Evolutionary conservation across 352 stramenopile species (phyloP).

Genomic region (Phytophthora europaea): DNA sequence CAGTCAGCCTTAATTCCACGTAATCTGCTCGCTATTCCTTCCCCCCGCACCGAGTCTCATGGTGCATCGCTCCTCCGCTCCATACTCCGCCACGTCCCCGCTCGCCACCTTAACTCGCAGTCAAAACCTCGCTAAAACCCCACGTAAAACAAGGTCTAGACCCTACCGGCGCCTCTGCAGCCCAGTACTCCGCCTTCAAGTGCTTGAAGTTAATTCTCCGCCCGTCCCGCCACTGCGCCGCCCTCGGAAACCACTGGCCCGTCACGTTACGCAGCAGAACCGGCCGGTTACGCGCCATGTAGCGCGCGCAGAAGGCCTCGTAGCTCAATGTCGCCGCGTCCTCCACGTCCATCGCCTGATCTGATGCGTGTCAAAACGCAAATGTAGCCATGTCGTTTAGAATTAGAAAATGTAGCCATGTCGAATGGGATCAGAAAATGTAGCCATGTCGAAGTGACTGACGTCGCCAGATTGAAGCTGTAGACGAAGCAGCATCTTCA

Average conservation of each 20-base stretch:
- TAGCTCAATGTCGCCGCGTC: constrained; percentile 71
- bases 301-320: constrained; percentile 75
- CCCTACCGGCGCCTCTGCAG: constrained; percentile 62
- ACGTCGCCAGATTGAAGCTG: constrained; percentile 14
- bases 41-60: constrained; percentile 68
- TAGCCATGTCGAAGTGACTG: constrained; percentile 11
- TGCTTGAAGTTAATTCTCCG: constrained; percentile 53
- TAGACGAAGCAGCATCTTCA: not conserved
- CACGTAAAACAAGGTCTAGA: not conserved
- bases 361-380: not conserved
- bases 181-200: constrained; percentile 56
- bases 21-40: not conserved
- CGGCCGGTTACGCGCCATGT: constrained; percentile 74
- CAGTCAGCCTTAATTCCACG: constrained; percentile 6
- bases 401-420: constrained; percentile 18
- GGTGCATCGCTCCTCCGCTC: constrained; percentile 56
- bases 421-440: constrained; percentile 7
- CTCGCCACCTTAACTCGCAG: constrained; percentile 58
- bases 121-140: not conserved
- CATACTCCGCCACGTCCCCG: constrained; percentile 68
- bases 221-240: constrained; percentile 36
- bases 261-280: constrained; percentile 77
- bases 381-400: not conserved
- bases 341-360: constrained; percentile 56
- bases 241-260: constrained; percentile 35